These are phyloP conservation scores for Starmerella powellii DNA, from an alignment of 805 yeast species.

Conservation along the genomic window DNA sequence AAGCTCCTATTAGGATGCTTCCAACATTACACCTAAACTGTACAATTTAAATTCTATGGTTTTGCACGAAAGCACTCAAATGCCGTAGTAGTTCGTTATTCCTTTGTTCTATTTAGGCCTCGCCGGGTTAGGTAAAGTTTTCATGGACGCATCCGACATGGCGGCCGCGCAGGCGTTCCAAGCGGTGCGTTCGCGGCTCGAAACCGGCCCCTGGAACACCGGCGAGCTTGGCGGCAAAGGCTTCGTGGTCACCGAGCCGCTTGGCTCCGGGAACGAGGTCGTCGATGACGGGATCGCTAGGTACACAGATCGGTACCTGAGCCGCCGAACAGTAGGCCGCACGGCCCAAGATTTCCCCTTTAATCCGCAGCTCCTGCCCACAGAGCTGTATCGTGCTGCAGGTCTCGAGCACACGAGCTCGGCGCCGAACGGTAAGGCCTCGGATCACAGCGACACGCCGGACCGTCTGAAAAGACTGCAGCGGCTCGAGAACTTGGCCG, in stretches of 20 bases:
- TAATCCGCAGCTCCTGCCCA: constrained; percentile 57
- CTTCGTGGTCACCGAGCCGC: constrained; percentile 15
- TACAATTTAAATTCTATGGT: no score
- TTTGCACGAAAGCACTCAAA: no score
- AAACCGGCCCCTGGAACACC: constrained; percentile 22
- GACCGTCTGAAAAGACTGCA: not conserved
- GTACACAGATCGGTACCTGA: constrained; percentile 68
- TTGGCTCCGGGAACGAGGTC: constrained; percentile 7
- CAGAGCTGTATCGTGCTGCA: constrained; percentile 62
- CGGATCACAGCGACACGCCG: not conserved
- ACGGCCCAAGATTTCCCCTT: constrained; percentile 73
- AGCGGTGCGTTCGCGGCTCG: constrained; percentile 9
- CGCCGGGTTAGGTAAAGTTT: not conserved
- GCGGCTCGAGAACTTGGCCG: constrained; percentile 6
- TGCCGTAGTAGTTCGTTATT: no score
- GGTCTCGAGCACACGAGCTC: constrained; percentile 32
- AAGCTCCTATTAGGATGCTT: no score
- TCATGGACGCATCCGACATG: constrained; percentile 11
- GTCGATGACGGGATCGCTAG: constrained; percentile 59
- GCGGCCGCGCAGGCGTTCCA: constrained; percentile 14
- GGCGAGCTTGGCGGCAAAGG: constrained; percentile 20
- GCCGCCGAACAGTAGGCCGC: constrained; percentile 55
- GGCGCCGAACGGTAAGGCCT: not conserved
- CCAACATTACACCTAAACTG: no score
- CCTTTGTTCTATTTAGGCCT: not conserved